Conservation (phyloP, 1,139 yeast genomes). For the Yarrowia galli region DNA sequence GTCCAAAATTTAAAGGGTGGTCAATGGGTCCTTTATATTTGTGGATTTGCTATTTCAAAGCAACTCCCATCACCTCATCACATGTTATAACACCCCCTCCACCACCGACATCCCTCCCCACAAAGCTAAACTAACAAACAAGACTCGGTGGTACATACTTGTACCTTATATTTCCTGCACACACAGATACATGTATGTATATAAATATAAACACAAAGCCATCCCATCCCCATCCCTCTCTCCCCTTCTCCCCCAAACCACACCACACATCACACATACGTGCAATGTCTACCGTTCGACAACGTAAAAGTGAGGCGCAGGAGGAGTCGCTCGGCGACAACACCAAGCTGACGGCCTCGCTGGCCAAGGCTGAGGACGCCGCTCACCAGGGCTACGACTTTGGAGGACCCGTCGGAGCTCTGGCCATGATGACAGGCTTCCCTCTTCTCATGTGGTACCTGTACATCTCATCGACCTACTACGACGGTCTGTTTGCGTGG, state of each 20-base stretch:
- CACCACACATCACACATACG: neutral
- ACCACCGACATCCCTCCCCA: neutral
- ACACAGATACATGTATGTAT: no score
- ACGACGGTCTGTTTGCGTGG: constrained; percentile 73
- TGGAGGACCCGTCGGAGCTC: constrained; percentile 92
- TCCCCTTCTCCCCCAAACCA: neutral
- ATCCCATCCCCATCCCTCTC: no score
- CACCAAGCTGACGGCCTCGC: constrained; percentile 19
- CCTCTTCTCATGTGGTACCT: constrained; percentile 94
- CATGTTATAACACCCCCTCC: neutral
- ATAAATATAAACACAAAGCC: constrained; percentile 1
- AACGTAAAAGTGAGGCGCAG: constrained; percentile 14
- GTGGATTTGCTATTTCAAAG: no score
- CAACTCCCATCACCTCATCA: neutral
- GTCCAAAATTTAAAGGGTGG: neutral
- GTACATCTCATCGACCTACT: constrained; percentile 90
- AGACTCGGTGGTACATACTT: no score
- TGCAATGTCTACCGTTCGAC: constrained; percentile 16
- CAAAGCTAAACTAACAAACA: constrained; percentile 11
- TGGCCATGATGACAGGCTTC: constrained; percentile 92
- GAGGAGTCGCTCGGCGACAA: constrained; percentile 28
- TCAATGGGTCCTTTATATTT: neutral
- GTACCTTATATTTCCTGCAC: no score
- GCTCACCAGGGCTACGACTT: constrained; percentile 66
- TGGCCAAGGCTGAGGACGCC: constrained; percentile 37